Evolutionary conservation across 768 basidiomycete genomes (phyloP), one percentile per base, ranked within the genome.

Genomic region (Kwoniella sp.): DNA sequence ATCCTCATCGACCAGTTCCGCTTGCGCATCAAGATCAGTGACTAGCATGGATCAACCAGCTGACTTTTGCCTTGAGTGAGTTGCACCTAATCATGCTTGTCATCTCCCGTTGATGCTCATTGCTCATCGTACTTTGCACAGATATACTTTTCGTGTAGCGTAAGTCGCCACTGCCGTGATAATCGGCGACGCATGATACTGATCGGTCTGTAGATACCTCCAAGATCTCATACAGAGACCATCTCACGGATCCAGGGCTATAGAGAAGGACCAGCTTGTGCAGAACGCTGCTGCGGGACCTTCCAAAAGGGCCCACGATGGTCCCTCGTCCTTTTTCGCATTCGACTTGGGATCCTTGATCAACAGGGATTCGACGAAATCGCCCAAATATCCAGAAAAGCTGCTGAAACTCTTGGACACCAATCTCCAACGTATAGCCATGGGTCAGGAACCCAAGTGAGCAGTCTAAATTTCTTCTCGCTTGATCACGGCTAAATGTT

Each of bases 341-440:
- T 70, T 74, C 37, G 75, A 76, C 48, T 55, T 76, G 0, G 59
- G 61, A 0, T 66, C 66, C 2, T 50, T 76, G 7, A 61, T 74
- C 50, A 70, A 71, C 2, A 34, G 73, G 34, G 70, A 71, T 17
- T 69, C 68, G 13, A 56, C 60, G 59, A 92, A 90, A 83, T 90
- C 87, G 66, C 90, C 91, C 76, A 92, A 91, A 78, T 97, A 94
- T 79, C 94, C 95, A 0, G 93, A 97, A 82, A 93, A 93, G 81
- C 83, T 96, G 65, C 78, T 97, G 62, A 97, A 93, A 82, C 89
- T 91, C 8, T 82, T 99, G 67, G 93, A 96, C 79, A 86, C 88
- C 82, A 91, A 88, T 81, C 80, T 98, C 81, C 90, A 94, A 83
- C 87, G 89, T 70, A 93, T 98, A 71, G 92, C 92, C 9, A 92